Percentiles rank a stretch among this genome's conserved stretches.
Evolutionary conservation across 2,329 filamentous ascomycete genomes (phyloP).

Genomic region (Apiospora hydei): DNA sequence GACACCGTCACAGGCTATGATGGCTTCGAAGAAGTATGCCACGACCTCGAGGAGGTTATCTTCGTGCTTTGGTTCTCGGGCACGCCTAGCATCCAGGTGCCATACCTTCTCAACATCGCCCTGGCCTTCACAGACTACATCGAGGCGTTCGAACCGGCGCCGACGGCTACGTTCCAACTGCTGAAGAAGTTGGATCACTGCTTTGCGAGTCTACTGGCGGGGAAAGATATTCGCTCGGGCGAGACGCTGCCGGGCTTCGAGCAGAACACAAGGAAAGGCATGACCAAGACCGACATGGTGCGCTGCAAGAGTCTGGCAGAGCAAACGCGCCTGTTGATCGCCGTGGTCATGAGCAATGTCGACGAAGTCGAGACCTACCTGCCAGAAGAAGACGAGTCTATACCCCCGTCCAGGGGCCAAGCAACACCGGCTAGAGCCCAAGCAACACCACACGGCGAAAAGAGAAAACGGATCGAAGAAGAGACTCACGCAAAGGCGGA

Average conservation of each 20-base stretch:
- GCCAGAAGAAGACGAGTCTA: conserved; percentile 24
- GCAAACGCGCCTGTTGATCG: conserved; percentile 73
- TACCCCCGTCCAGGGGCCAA: not conserved
- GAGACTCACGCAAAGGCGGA: conserved; percentile 18
- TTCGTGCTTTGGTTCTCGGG: conserved; percentile 87
- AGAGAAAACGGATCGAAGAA: conserved; percentile 2
- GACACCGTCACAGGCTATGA: conserved; percentile 64
- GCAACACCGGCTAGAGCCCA: not conserved
- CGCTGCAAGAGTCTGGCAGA: conserved; percentile 84
- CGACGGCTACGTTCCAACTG: conserved; percentile 72
- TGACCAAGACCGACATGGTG: conserved; percentile 85
- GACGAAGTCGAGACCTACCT: conserved; percentile 51
- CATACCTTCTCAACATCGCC: conserved; percentile 82
- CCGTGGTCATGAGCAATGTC: conserved; percentile 70
- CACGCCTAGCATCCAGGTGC: conserved; percentile 82
- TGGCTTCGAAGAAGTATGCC: conserved; percentile 73
- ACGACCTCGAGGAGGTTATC: conserved; percentile 76
- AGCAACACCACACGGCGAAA: conserved; percentile 5
- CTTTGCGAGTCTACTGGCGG: conserved; percentile 77
- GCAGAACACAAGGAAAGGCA: conserved; percentile 64
- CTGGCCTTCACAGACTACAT: conserved; percentile 76
- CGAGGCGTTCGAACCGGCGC: conserved; percentile 72
- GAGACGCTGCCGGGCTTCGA: conserved; percentile 75
- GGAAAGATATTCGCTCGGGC: conserved; percentile 70
- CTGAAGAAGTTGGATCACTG: conserved; percentile 83